Base-by-base conservation (phyloP, 2,329 filamentous ascomycete species). In the Beauveria pseudobassiana region DNA sequence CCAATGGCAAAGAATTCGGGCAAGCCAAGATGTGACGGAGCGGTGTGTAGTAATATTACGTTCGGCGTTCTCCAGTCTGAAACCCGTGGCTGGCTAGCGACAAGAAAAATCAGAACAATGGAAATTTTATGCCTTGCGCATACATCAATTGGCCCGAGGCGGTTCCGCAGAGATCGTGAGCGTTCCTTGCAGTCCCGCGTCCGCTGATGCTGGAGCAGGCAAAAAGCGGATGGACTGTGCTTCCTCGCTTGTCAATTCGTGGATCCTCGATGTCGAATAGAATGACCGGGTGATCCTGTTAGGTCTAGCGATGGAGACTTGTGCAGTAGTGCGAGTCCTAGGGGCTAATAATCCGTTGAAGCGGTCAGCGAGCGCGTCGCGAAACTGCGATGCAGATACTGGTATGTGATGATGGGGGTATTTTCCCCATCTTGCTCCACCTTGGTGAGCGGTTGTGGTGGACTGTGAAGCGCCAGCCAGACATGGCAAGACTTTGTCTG, bases 101-200 rank as follows among this genome's bases (percentile, higher is more conserved):
- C 26, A 46, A 46, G 34, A 26, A 24, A 58, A 42, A 38, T 48
- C 40, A 16, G 28, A 24, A 24, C 3, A 48, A 38, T 3, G 20
- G 34, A 22, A 42, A 20, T 42, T 30, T 58, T 40, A 42, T 26
- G 30, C 28, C 28, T 58, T 43, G 45, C 34, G 34, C 24, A 48
- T 46, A 9, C 54, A 57, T 16, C n/a, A 48, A 57, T 57, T 59
- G 46, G 48, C n/a, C 22, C 34, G 38, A 52, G 49, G 38, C 9
- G 20, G 24, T 48, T 54, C 58, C 58, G 50, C 58, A 24, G 12
- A 45, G 53, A 54, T 60, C 50, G 50, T 54, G 57, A 60, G 49
- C 50, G 58, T 60, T 54, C 49, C 58, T 60, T 53, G 58, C 49
- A 60, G 49, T 60, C 49, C 58, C 50, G 49, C 10, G 48, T 50